Conservation (phyloP, 176 grass and related monocot genomes). For the Juncus effusus region DNA sequence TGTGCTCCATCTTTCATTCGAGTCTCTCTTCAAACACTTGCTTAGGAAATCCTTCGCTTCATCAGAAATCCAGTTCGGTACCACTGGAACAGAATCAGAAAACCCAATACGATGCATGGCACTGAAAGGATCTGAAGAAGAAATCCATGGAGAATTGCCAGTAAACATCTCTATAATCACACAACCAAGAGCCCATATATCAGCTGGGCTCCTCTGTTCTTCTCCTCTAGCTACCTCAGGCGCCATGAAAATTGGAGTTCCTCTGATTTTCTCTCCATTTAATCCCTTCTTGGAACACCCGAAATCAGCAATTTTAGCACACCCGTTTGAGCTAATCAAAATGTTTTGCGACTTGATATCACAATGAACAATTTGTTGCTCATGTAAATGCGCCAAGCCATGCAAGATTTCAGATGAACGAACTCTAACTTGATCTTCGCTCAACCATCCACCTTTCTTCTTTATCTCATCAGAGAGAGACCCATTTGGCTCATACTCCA, state of each 20-base stretch:
- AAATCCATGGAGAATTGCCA: slow-evolving; percentile 48
- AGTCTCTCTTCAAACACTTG: slow-evolving; percentile 43
- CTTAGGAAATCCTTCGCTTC: slow-evolving; percentile 67
- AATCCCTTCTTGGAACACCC: slow-evolving; percentile 41
- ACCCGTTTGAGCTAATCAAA: slow-evolving; percentile 47
- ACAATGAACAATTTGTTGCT: slow-evolving; percentile 46
- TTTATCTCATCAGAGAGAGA: slow-evolving; percentile 63
- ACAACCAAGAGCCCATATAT: slow-evolving; percentile 88
- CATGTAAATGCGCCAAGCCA: slow-evolving; percentile 67
- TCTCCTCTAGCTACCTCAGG: slow-evolving; percentile 79
- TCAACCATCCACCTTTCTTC: slow-evolving; percentile 42
- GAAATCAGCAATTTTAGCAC: slow-evolving; percentile 69
- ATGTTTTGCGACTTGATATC: slow-evolving; percentile 72
- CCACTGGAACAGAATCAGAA: slow-evolving; percentile 43
- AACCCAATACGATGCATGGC: slow-evolving; percentile 71
- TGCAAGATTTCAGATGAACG: slow-evolving; percentile 39
- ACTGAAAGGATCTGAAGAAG: slow-evolving; percentile 33
- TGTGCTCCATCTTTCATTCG: slow-evolving; percentile 30
- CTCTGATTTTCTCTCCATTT: slow-evolving; percentile 31
- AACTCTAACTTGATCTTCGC: slow-evolving; percentile 26
- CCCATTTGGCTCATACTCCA: slow-evolving; percentile 76
- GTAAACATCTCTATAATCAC: slow-evolving; percentile 77
- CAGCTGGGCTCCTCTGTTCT: slow-evolving; percentile 49
- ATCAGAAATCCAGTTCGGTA: slow-evolving; percentile 50
- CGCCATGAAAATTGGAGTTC: slow-evolving; percentile 88